A percentile compares a stretch with the other conserved stretches of the same genome.
Conservation (phyloP, 1,139 yeast species). For the Yamadazyma songkhlaensis region DNA sequence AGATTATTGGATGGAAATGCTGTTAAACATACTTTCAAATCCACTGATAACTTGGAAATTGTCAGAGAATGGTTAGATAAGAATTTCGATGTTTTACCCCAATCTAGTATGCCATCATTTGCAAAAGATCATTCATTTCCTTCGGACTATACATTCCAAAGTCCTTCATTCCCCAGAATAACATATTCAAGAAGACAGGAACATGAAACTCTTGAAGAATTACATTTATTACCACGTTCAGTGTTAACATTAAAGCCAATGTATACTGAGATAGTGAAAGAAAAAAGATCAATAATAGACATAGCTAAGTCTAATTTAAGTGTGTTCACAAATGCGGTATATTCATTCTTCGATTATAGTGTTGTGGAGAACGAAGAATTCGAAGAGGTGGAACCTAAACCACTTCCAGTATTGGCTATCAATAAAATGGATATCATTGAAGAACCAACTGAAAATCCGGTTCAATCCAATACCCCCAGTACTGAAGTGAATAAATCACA, state of each 20-base stretch:
- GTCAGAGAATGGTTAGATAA: constrained; percentile 65
- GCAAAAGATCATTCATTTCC: constrained; percentile 34
- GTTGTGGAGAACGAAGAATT: constrained; percentile 12
- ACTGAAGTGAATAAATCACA: not conserved
- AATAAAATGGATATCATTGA: constrained; percentile 9
- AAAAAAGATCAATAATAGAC: constrained; percentile 16
- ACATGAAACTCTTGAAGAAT: constrained; percentile 38
- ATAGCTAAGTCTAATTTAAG: constrained; percentile 15
- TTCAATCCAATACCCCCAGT: too few species aligned
- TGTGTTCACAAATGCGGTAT: constrained; percentile 30
- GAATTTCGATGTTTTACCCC: constrained; percentile 32
- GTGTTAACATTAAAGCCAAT: constrained; percentile 63
- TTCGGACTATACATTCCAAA: constrained; percentile 35
- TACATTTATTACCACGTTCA: constrained; percentile 63
- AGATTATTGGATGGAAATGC: constrained; percentile 56
- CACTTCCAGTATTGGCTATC: constrained; percentile 19
- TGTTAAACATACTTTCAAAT: constrained; percentile 39
- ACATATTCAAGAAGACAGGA: constrained; percentile 53
- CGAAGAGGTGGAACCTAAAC: constrained; percentile 5
- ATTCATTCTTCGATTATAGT: constrained; percentile 45
- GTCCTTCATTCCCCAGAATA: constrained; percentile 34
- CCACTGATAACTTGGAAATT: constrained; percentile 42
- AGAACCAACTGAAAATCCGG: too few species aligned
- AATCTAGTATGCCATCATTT: constrained; percentile 33
- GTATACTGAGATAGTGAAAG: constrained; percentile 24